A percentile compares a stretch with the other conserved stretches of the same genome.
phyloP scores from a whole-genome alignment of 495 filamentous ascomycete genomes.

The Parathielavia hyrcaniae region DNA sequence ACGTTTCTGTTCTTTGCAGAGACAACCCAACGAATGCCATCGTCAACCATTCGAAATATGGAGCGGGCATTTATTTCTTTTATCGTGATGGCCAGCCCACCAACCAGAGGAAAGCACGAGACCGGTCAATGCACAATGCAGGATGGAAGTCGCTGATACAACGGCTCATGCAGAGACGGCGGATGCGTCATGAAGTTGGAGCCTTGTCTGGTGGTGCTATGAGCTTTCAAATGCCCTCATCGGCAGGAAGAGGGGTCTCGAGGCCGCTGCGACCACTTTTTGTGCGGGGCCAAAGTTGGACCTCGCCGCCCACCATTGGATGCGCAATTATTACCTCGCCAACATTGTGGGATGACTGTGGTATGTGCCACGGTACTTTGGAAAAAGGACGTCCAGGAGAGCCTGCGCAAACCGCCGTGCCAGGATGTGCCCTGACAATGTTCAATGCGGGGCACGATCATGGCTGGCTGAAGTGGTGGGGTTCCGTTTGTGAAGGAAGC shows the following conservation, averaged over 20 bases:
- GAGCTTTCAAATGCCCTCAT: constrained; percentile 11
- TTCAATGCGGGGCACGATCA: too few relatives aligned
- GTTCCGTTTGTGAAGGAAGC: neutral
- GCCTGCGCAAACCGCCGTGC: neutral
- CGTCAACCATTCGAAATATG: neutral
- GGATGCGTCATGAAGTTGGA: constrained; percentile 3
- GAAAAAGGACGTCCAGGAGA: too few relatives aligned
- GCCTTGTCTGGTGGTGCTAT: constrained; percentile 14
- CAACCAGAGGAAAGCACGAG: constrained; percentile 22
- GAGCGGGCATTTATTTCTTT: constrained; percentile 5
- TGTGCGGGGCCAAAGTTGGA: constrained; percentile 21
- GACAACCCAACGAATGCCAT: constrained; percentile 4
- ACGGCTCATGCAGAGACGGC: constrained; percentile 20
- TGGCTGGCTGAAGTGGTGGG: neutral
- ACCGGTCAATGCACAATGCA: constrained; percentile 33
- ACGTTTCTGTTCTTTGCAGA: neutral
- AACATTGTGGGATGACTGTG: too few relatives aligned
- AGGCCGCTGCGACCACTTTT: constrained; percentile 24
- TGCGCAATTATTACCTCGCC: neutral
- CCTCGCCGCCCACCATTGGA: too few relatives aligned
- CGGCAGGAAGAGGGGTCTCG: constrained; percentile 19
- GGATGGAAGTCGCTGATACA: constrained; percentile 21
- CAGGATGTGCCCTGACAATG: too few relatives aligned
- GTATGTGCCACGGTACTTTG: too few relatives aligned
- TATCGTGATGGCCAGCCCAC: constrained; percentile 6